phyloP scores from a whole-genome alignment of 2,329 filamentous ascomycete genomes.

The Alternaria triticimaculans region DNA sequence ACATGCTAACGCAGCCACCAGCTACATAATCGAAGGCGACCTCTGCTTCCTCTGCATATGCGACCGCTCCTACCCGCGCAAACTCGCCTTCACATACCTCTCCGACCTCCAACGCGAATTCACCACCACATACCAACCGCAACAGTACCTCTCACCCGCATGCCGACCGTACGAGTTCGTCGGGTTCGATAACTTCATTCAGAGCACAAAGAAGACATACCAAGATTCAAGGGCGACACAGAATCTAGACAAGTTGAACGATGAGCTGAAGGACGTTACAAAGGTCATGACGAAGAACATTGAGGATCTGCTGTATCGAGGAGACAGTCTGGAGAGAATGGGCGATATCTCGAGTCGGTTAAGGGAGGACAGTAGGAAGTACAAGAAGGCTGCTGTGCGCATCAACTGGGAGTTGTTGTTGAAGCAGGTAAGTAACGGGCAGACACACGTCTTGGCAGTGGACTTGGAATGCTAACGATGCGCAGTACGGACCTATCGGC shows the following conservation, averaged over 20 bases:
- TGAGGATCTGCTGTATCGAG: conserved; percentile 93
- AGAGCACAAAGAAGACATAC: conserved; percentile 90
- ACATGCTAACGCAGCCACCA: conserved; percentile 45
- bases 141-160: conserved; percentile 74
- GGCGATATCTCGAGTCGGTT: conserved; percentile 88
- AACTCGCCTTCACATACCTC: conserved; percentile 98
- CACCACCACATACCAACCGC: conserved; percentile 77
- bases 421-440: conserved; percentile 70
- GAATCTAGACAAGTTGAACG: conserved; percentile 94
- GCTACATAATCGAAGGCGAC: conserved; percentile 83
- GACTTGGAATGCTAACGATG: conserved; percentile 19
- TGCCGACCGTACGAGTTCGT: conserved; percentile 95
- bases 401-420: conserved; percentile 98
- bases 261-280: conserved; percentile 96
- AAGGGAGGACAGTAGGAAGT: conserved; percentile 93
- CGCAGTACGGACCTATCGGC: conserved; percentile 84
- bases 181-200: conserved; percentile 97
- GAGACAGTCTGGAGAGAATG: conserved; percentile 95
- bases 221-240: conserved; percentile 88
- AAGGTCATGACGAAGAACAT: conserved; percentile 99
- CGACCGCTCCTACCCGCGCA: conserved; percentile 92
- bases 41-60: conserved; percentile 94
- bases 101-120: conserved; percentile 92
- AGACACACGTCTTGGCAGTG: not conserved
- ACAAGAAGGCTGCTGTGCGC: conserved; percentile 85